These are phyloP conservation scores for Mycocentrospora acerina DNA, from an alignment of 2,329 filamentous ascomycete species.

Conservation along the genomic window DNA sequence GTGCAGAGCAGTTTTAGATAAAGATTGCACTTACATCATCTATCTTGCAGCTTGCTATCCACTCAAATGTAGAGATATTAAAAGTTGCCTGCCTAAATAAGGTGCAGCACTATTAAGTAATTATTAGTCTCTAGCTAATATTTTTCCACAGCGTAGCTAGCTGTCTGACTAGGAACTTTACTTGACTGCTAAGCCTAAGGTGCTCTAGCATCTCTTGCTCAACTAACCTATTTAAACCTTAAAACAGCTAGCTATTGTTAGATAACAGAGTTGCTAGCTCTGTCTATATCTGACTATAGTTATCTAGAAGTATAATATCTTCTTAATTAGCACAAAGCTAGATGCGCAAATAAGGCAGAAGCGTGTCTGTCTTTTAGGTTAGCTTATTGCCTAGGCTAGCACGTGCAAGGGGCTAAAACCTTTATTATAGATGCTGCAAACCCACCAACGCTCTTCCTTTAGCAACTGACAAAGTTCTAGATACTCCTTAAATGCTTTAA, in stretches of 20 bases:
- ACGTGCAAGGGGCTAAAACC: conserved; percentile 2
- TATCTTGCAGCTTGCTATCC: no score
- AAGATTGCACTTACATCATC: no score
- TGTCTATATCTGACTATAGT: conserved; percentile 2
- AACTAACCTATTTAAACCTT: no score
- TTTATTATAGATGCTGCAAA: conserved; percentile 4
- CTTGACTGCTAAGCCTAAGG: conserved; percentile 1
- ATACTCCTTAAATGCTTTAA: no score
- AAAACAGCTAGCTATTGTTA: no score
- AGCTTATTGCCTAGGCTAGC: no score
- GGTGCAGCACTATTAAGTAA: conserved; percentile 1
- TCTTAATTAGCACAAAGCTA: conserved; percentile 3
- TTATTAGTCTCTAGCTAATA: conserved; percentile 2
- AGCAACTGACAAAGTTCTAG: no score
- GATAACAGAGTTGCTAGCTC: no score
- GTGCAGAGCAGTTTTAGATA: no score
- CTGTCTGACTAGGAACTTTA: conserved; percentile 1
- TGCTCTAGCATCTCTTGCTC: no score
- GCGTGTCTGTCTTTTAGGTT: no score
- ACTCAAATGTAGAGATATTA: no score
- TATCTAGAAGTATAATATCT: conserved; percentile 3
- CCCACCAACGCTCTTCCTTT: conserved; percentile 3
- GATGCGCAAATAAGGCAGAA: conserved; percentile 4
- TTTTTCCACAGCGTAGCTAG: conserved; percentile 2
- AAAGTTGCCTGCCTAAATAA: conserved; percentile 1